Evolutionary conservation across 2,329 filamentous ascomycete genomes (phyloP), one percentile per base, ranked within the genome.

Genomic region (Epichloe bromicola): DNA sequence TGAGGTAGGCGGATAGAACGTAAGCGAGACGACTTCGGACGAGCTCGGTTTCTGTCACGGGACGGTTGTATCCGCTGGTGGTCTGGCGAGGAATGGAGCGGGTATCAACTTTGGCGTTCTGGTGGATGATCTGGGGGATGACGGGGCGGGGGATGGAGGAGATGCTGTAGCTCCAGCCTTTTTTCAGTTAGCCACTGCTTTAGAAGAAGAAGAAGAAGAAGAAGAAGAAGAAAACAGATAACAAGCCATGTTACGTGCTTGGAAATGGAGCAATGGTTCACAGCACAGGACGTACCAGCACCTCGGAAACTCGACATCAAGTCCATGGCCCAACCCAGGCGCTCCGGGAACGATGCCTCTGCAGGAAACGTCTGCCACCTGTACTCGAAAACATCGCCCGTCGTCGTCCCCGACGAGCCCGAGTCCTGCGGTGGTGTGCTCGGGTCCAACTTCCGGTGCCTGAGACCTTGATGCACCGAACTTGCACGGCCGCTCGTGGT

Each of bases 291-390:
- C 69, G 54, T 66, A 75, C 79, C 79, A 30, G 73, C 69, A 40
- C 77, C 72, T 38, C 80, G 72, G 56, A 80, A 75, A 49, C 74
- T 75, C 33, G 68, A 66, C 14, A 72, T 63, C n/a, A 83, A 67
- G 56, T 82, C 79, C 15, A 71, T 58, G 1, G 72, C 66, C 80
- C 80, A 84, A 55, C 66, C 66, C 7, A 83, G 61, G 11, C 80
- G 72, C 40, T 74, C 63, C 23, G 59, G 48, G 44, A 80, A 73
- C 0, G 74, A 61, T 1, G 64, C 74, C 3, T 74, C 61, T 4
- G 69, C 67, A 0, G 80, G 80, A 55, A 75, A 84, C 1, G 71
- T 63, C 60, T 84, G 74, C 80, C 80, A 84, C 58, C 75, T 73
- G 51, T 81, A 82, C 52, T 77, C 71, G 44, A 67, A 66, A 5